Base-by-base conservation (phyloP, 2,329 filamentous ascomycete genomes). In the Periconia sp. region DNA sequence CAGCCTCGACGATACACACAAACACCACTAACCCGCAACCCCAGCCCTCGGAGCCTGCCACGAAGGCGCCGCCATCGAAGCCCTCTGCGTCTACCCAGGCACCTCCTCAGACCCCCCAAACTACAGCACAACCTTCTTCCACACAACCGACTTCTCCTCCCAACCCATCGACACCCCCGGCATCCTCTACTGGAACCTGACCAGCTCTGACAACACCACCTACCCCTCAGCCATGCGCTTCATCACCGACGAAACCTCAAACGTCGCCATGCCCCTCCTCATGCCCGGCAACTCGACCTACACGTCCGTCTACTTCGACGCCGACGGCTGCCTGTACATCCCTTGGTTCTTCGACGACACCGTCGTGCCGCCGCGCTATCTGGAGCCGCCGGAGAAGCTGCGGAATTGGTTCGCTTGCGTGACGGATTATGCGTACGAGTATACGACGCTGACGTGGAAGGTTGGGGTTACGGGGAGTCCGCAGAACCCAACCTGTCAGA, bases 41-140 rank as follows among this genome's bases (percentile, higher is more conserved):
- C 48, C 37, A 42, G 55, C 48, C 21, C 47, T 63, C 2, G 55
- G 54, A 24, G 54, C 57, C 18, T 65, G 74, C 59, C 74, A 77
- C 43, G 66, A 73, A 59, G 73, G 74, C 24, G 74, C 73, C 25
- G 73, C 68, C 3, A 73, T 73, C 39, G 73, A 77, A 57, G 70
- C 64, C 11, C 66, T 77, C 24, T 63, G 61, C 29, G 35, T 36
- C 6, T 47, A 39, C 9, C 23, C 36, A 4, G 24, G 47, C 12
- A 50, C 36, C 6, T 18, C 39, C 7, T 16, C 32, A 6, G 43
- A 54, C 12, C 36, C 42, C 15, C 29, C 54, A 15, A 22, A 18
- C 5, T 35, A 46, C 21, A 55, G 63, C 40, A 56, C 44, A 5
- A 55, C 54, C 36, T 65, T 58, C 41, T 64, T 61, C 31, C 51